Conservation (phyloP, 176 grass and related monocot species). For the Zoysia japonica region DNA sequence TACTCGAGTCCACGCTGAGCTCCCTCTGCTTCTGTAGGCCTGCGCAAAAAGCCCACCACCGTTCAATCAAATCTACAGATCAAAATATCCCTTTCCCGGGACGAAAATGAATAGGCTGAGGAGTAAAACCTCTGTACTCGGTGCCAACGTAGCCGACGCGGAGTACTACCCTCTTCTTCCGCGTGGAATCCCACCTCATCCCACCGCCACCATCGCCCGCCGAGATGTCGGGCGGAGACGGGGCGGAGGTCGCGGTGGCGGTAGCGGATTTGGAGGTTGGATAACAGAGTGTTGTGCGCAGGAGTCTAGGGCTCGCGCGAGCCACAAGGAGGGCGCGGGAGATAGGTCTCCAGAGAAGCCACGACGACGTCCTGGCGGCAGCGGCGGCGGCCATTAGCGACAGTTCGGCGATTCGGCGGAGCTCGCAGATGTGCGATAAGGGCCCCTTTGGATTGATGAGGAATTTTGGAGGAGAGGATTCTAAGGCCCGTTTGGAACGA, state of each 20-base stretch:
- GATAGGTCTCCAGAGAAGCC: slow-evolving; percentile 49
- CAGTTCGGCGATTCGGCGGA: neutral
- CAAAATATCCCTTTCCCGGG: neutral
- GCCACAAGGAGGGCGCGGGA: slow-evolving; percentile 36
- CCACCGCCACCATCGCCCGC: slow-evolving; percentile 16
- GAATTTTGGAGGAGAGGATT: too few species aligned
- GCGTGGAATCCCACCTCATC: slow-evolving; percentile 70
- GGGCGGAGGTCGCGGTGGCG: neutral
- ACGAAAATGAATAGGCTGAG: neutral
- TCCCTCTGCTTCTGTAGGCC: slow-evolving; percentile 84
- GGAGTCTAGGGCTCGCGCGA: slow-evolving; percentile 34
- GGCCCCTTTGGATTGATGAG: too few species aligned
- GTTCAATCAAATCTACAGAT: slow-evolving; percentile 9
- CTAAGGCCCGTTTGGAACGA: too few species aligned
- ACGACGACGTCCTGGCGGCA: slow-evolving; percentile 31
- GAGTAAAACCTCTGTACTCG: slow-evolving; percentile 68
- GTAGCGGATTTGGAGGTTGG: slow-evolving; percentile 24
- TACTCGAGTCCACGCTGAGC: slow-evolving; percentile 66
- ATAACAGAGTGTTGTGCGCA: slow-evolving; percentile 30
- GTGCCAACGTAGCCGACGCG: slow-evolving; percentile 85
- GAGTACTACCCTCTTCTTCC: slow-evolving; percentile 91
- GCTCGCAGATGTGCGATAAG: neutral
- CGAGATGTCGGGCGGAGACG: slow-evolving; percentile 17
- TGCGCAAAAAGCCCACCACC: slow-evolving; percentile 34
- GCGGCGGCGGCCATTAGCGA: slow-evolving; percentile 50